These are phyloP conservation scores for Aschersonia sp. DNA, from an alignment of 2,329 filamentous ascomycete genomes.

Conservation along the genomic window DNA sequence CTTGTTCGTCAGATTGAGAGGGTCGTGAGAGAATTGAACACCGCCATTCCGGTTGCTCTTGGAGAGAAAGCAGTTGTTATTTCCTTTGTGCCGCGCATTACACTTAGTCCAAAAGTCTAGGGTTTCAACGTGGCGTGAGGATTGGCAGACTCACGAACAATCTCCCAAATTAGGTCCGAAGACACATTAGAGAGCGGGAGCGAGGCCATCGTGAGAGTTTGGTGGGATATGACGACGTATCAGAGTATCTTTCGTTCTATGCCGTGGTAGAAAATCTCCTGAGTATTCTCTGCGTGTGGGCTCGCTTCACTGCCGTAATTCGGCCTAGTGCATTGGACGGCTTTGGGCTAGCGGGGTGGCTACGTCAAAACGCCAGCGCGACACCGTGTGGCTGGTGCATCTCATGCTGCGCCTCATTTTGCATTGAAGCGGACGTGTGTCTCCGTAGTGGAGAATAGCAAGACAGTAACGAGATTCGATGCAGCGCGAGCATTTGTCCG, in stretches of 20 bases:
- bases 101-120: not conserved
- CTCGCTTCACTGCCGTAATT: constrained; percentile 19
- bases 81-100: constrained; percentile 38
- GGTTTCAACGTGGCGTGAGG: not conserved
- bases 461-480: too few species aligned
- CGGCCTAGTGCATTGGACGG: constrained; percentile 11
- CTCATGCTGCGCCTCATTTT: not conserved
- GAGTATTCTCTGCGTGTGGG: constrained; percentile 23
- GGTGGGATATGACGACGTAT: constrained; percentile 13
- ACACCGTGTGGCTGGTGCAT: not conserved
- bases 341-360: not conserved
- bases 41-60: constrained; percentile 73
- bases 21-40: constrained; percentile 84
- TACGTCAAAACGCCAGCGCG: not conserved
- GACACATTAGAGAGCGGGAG: constrained; percentile 59
- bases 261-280: constrained; percentile 9
- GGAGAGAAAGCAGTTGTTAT: constrained; percentile 80
- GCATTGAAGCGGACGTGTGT: not conserved
- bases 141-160: constrained; percentile 65
- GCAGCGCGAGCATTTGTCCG: too few species aligned
- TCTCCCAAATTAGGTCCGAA: constrained; percentile 85
- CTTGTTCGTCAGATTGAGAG: constrained; percentile 84
- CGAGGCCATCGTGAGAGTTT: constrained; percentile 37
- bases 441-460: too few species aligned
- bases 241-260: too few species aligned